phyloP scores from a whole-genome alignment of 192 early-diverging fungal genomes.

The Entrophospora sp. region DNA sequence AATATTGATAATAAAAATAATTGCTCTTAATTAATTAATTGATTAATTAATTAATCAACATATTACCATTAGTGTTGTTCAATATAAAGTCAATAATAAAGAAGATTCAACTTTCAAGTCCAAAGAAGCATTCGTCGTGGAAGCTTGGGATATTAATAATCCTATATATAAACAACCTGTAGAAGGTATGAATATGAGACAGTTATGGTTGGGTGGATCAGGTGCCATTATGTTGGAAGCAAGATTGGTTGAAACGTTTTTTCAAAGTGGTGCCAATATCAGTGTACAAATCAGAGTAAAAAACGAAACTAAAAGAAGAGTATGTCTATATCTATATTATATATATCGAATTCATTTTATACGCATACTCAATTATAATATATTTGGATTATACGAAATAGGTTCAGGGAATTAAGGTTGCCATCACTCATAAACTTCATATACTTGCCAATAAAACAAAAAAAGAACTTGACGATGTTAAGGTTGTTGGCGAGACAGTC shows the following conservation, averaged over 20 bases:
- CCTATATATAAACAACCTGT: slow-evolving; percentile 30
- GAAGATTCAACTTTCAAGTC: slow-evolving; percentile 46
- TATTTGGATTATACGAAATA: too few species aligned
- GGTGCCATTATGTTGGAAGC: slow-evolving; percentile 30
- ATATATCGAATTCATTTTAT: not conserved
- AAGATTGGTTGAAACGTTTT: slow-evolving; percentile 26
- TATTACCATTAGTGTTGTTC: slow-evolving; percentile 36
- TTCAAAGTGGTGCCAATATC: slow-evolving; percentile 34
- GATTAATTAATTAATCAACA: too few species aligned
- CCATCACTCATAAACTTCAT: slow-evolving; percentile 33
- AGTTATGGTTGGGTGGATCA: slow-evolving; percentile 34
- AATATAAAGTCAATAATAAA: slow-evolving; percentile 43
- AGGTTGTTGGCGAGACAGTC: slow-evolving; percentile 37
- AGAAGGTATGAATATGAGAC: slow-evolving; percentile 27
- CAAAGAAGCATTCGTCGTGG: slow-evolving; percentile 53
- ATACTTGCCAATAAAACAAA: slow-evolving; percentile 41
- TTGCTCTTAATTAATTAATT: not conserved
- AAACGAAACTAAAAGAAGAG: slow-evolving; percentile 42
- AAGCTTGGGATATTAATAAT: slow-evolving; percentile 37
- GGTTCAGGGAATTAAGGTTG: slow-evolving; percentile 48
- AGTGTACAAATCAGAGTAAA: slow-evolving; percentile 35
- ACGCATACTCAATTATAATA: not conserved
- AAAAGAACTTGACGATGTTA: slow-evolving; percentile 30
- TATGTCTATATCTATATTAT: slow-evolving; percentile 16
- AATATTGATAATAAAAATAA: not conserved